These are phyloP conservation scores for Paspalum vaginatum DNA, from an alignment of 176 grass and related monocot genomes.

Conservation along the genomic window DNA sequence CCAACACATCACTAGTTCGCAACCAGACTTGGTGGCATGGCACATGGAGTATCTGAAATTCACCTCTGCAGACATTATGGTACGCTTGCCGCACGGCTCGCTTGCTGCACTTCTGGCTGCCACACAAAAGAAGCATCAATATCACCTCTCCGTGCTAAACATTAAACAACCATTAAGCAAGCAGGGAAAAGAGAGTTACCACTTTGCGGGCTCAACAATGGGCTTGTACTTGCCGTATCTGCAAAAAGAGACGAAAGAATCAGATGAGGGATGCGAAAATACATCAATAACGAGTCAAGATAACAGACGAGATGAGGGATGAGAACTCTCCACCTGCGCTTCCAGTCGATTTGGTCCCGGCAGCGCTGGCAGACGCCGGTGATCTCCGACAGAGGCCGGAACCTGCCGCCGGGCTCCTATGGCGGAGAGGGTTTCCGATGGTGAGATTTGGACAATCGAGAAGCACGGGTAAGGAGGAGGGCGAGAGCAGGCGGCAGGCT, in stretches of 20 bases:
- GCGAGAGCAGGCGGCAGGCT: not conserved
- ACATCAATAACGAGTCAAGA: not conserved
- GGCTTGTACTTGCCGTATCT: conserved; percentile 96
- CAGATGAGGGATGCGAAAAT: not conserved
- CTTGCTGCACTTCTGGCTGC: conserved; percentile 87
- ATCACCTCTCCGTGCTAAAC: not conserved
- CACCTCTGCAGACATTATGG: conserved; percentile 85
- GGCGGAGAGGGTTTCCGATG: conserved; percentile 17
- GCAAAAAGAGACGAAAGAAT: conserved; percentile 39
- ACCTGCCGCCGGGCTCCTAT: conserved; percentile 85
- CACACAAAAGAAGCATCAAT: conserved; percentile 33
- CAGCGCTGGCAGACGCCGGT: conserved; percentile 94
- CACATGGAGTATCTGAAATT: not conserved
- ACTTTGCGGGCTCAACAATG: conserved; percentile 75
- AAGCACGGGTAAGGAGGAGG: not conserved
- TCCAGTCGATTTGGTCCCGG: conserved; percentile 97
- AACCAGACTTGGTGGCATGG: not conserved
- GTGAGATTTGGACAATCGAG: conserved; percentile 16
- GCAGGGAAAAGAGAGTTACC: conserved; percentile 46
- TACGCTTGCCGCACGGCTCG: conserved; percentile 78
- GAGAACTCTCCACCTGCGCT: conserved; percentile 63
- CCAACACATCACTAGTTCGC: conserved; percentile 1
- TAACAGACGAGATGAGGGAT: not conserved
- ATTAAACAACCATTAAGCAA: not conserved
- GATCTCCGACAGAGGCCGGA: conserved; percentile 72